A percentile compares a stretch with the other conserved stretches of the same genome.
Conservation (phyloP, 345 rosid genomes). For the Orychophragmus violaceus region DNA sequence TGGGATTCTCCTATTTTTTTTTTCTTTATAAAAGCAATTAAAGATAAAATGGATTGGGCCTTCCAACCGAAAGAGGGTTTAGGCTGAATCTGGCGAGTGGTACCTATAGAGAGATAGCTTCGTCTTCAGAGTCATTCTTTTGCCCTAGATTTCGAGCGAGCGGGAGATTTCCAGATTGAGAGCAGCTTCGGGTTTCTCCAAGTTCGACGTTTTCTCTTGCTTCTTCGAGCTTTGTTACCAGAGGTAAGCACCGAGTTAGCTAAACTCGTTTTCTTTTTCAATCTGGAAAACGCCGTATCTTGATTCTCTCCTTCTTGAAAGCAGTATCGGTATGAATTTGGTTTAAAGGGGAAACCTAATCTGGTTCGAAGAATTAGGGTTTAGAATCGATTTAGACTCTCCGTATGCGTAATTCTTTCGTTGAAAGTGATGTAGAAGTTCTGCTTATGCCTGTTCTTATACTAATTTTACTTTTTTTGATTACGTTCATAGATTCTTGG, state of each 20-base stretch:
- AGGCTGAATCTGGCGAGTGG: too few relatives aligned
- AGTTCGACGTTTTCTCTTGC: background rate
- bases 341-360: background rate
- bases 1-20: too few relatives aligned
- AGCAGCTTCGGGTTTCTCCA: constrained; percentile 12
- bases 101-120: too few relatives aligned
- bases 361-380: background rate
- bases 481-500: constrained; percentile 5
- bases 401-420: too few relatives aligned
- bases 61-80: too few relatives aligned
- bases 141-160: constrained; percentile 27
- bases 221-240: background rate
- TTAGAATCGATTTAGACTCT: background rate
- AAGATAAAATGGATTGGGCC: too few relatives aligned
- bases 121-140: constrained; percentile 1
- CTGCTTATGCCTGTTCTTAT: background rate
- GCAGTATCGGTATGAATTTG: background rate
- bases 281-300: background rate
- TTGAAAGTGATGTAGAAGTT: background rate
- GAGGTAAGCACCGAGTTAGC: background rate
- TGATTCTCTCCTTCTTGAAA: too few relatives aligned
- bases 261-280: constrained; percentile 3
- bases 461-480: background rate
- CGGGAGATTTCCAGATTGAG: constrained; percentile 22
- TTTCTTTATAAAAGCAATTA: too few relatives aligned